Evolutionary conservation across 2,329 filamentous ascomycete genomes (phyloP), one percentile per base, ranked within the genome.

Genomic region (Colletotrichum caudatum): DNA sequence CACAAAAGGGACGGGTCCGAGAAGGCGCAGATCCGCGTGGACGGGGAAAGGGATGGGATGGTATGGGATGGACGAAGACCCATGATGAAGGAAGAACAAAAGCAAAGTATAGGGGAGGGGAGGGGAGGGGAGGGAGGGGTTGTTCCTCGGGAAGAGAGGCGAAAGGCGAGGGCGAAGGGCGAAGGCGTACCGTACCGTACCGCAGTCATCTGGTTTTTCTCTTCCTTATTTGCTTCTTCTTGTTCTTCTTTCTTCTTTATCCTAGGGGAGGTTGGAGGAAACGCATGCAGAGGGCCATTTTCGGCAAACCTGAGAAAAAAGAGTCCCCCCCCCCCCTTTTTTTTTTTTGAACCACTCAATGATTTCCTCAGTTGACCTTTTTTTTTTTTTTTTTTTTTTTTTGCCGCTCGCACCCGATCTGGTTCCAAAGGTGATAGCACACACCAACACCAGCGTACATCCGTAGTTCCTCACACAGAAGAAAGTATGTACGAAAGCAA

Each of bases 201-300:
- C 33, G n/a, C 44, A 50, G 39, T 44, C 29, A 35, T 18, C 23
- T 51, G 50, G 57, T n/a, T 60, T 39, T 37, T 37, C 46, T 44
- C 39, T 14, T 46, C 18, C 39, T 29, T 46, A 33, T 33, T 33
- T 60, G 26, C 39, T 26, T 26, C 33, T 41, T 29, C 26, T 41
- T 41, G 5, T 18, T 18, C 14, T 39, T 62, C 11, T 33, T 61
- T 29, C 5, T 50, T 9, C 37, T 16, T 18, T 37, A 50, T 50
- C n/a, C 59, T 26, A 16, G 29, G 44, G 44, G 37, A 44, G 51
- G 51, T 58, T 63, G 64, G 69, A 63, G 58, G 56, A 48, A 44
- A 53, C 26, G 35, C 58, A 68, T 68, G 69, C 69, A 68, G 44
- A 59, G 37, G 46, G 23, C 64, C 64, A 59, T 44, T 71, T 54